Evolutionary conservation across 2,329 filamentous ascomycete species (phyloP), one percentile per base, ranked within the genome.

Genomic region (Alternaria rosae): DNA sequence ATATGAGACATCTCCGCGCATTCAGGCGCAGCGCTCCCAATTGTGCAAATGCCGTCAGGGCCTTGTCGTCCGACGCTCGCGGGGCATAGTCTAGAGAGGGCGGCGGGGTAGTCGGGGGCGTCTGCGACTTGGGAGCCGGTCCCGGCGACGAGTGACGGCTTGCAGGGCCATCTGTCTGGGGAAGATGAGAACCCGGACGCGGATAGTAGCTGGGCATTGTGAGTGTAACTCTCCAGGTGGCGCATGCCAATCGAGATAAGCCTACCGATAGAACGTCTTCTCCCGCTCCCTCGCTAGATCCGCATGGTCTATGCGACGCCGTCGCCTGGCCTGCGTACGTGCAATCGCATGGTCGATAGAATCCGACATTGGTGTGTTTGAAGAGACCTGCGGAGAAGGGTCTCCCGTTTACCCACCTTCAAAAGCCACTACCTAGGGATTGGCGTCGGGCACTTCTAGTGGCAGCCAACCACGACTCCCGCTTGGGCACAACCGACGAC

Each of bases 21-120:
- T 78, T 75, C 20, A 80, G 67, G 11, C 77, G 76, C 21, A 80
- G 66, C n/a, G 78, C 77, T 5, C 77, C 78, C 41, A 80, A 57
- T 38, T 80, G 78, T 2, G 78, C 78, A 59, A 80, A 79, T 10
- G 78, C 76, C 10, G 74, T 77, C 62, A 80, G 60, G 38, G 76
- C 76, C 54, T 69, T 73, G 52, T 80, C 78, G 28, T 79, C 72
- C 10, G 74, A 74, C 2, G 72, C 66, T 23, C 52, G 61, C 12
- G 62, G 66, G 21, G 44, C 51, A 44, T 54, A 41, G 23, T 59
- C 57, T 23, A 62, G 52, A 12, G 65, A 42, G 7, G 58, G 64
- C 44, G 67, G 62, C 28, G 65, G 69, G 25, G 68, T 60, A 26
- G 35, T 26, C 32, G 68, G 59, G 11, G 58, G 59, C 17, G 54